Base-by-base conservation (phyloP, 1,284 basidiomycete species). In the Cystobasidium pallidum region DNA sequence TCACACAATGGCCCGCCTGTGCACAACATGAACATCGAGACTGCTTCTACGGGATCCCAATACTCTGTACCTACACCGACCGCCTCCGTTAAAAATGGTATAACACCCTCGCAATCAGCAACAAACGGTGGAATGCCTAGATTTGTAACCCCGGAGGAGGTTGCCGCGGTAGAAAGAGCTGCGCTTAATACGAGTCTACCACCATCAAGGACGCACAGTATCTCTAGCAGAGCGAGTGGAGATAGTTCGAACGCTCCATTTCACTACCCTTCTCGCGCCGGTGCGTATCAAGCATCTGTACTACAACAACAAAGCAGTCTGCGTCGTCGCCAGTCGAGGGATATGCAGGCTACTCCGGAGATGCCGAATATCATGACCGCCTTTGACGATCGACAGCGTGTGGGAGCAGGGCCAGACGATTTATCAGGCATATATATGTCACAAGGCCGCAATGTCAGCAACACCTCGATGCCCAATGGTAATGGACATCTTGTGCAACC, bases 291-390 rank as follows among this genome's bases (percentile, higher is more conserved):
- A 43, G 51, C 64, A 19, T 39, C 51, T 26, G 34, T 51, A 17
- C 19, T 54, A n/a, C 64, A 66, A 19, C 47, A 66, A n/a, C 64
- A 66, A 43, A 43, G 28, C 36, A 54, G 57, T 24, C 32, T 51
- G 13, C 59, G 52, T 24, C 26, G 41, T 32, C 45, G 68, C 3
- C 11, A 43, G 8, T 54, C 68, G 2, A 39, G 45, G 15, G 68
- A 71, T 24, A 39, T 55, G 34, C 43, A 63, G n/a, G 32, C 26
- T 30, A 21, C 45, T n/a, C 54, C 39, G 10, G 68, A 71, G 8
- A 71, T 71, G 68, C 68, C 68, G 2, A 54, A 28, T 41, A 71
- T 71, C 10, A 62, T 71, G 59, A 63, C 68, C 49, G 68, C 68
- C 19, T 34, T 71, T 15, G 59, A 57, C 15, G n/a, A 57, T n/a